Conservation (phyloP, 306 rosid genomes). For the Crataegus laevigata region DNA sequence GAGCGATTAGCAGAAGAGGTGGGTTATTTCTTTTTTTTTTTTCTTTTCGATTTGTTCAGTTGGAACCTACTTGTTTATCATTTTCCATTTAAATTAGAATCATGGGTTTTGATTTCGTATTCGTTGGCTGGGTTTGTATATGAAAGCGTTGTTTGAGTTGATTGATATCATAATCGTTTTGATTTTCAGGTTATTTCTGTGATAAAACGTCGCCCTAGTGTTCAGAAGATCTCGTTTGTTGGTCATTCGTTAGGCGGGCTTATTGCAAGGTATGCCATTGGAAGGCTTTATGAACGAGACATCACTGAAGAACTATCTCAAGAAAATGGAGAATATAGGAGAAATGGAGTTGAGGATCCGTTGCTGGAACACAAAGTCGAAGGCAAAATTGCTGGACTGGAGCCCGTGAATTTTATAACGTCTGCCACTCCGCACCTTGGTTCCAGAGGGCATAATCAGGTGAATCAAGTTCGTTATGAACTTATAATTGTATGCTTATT, state of each 20-base stretch:
- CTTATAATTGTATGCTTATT: neutral
- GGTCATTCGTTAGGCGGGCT: constrained; percentile 82
- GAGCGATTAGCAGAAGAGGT: constrained; percentile 84
- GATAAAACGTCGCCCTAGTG: constrained; percentile 45
- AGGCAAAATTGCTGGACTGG: constrained; percentile 73
- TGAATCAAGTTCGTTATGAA: constrained; percentile 8
- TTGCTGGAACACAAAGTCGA: constrained; percentile 22
- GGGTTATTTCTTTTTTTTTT: neutral
- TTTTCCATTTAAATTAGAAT: neutral
- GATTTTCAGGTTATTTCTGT: constrained; percentile 54
- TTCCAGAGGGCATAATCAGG: constrained; percentile 86
- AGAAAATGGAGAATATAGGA: constrained; percentile 37
- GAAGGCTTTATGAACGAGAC: constrained; percentile 54
- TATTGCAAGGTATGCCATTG: constrained; percentile 75
- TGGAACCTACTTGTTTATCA: neutral
- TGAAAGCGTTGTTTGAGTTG: neutral
- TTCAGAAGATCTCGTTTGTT: constrained; percentile 65
- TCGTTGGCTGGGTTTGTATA: neutral
- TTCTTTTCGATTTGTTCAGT: neutral
- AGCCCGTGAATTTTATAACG: constrained; percentile 73
- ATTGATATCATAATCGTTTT: neutral
- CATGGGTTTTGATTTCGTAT: neutral
- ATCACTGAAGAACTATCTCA: constrained; percentile 14
- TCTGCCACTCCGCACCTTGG: constrained; percentile 92
- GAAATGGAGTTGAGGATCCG: constrained; percentile 29